Percentiles rank a stretch among this genome's conserved stretches.
phyloP scores from a whole-genome alignment of 2,329 filamentous ascomycete species.

The Sclerotinia borealis region DNA sequence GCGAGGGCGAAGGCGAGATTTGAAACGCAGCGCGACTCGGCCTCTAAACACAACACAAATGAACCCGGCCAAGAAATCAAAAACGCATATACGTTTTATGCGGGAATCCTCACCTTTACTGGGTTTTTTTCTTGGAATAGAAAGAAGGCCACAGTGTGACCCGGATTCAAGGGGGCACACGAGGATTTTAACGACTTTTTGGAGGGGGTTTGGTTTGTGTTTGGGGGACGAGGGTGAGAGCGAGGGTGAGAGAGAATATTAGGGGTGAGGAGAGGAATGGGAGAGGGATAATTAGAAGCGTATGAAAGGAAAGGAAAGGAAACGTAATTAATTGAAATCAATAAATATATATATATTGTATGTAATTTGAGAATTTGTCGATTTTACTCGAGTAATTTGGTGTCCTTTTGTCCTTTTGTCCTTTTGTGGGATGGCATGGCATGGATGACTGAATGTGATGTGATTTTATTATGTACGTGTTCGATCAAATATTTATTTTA shows the following conservation, averaged over 20 bases:
- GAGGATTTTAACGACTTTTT: background rate
- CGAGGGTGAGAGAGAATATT: background rate
- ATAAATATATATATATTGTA: background rate
- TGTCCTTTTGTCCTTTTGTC: no score
- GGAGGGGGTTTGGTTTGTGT: background rate
- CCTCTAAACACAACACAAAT: background rate
- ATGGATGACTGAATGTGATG: no score
- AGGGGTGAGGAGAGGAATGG: background rate
- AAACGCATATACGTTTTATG: background rate
- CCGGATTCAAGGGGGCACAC: background rate
- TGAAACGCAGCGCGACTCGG: background rate
- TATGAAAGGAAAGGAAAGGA: background rate
- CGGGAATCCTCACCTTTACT: background rate
- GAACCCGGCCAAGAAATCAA: background rate
- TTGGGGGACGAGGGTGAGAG: background rate
- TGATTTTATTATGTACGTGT: no score
- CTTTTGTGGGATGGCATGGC: no score
- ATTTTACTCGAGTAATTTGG: no score
- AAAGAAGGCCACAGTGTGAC: constrained; percentile 3
- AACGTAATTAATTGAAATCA: background rate
- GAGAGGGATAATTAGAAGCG: background rate
- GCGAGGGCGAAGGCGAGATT: background rate
- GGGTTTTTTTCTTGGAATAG: background rate
- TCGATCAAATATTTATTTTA: no score
- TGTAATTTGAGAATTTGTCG: no score